phyloP scores from a whole-genome alignment of 208 protist genomes.

The Porcisia deanei region DNA sequence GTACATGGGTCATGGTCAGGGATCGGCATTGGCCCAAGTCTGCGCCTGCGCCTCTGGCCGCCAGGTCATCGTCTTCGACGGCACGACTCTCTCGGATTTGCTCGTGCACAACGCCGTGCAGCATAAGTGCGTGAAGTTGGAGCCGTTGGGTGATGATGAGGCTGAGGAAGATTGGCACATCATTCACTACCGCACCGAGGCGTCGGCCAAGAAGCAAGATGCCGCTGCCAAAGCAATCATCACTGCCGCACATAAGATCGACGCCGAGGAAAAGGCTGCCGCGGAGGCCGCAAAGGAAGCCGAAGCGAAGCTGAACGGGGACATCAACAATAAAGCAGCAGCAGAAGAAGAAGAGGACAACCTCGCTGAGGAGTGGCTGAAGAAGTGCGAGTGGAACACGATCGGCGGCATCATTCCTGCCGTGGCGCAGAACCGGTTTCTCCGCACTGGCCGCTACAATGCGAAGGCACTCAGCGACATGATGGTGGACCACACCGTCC shows the following conservation, averaged over 20 bases:
- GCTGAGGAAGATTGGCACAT: slow-evolving; percentile 31
- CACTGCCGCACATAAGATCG: slow-evolving; percentile 17
- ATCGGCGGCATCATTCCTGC: slow-evolving; percentile 31
- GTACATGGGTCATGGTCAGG: slow-evolving; percentile 53
- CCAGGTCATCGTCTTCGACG: slow-evolving; percentile 48
- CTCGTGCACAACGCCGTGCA: slow-evolving; percentile 39
- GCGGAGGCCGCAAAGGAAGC: background rate
- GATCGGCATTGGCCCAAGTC: slow-evolving; percentile 43
- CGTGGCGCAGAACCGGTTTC: slow-evolving; percentile 25
- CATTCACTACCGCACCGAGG: slow-evolving; percentile 34
- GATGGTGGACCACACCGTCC: slow-evolving; percentile 35
- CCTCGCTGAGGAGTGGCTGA: slow-evolving; percentile 26
- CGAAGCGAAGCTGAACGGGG: slow-evolving; percentile 5
- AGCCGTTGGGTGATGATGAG: slow-evolving; percentile 20
- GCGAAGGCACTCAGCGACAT: slow-evolving; percentile 50
- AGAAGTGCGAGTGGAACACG: slow-evolving; percentile 33
- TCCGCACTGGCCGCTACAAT: slow-evolving; percentile 42
- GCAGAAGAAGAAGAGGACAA: slow-evolving; percentile 33
- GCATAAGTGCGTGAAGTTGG: slow-evolving; percentile 27
- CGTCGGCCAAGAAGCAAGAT: slow-evolving; percentile 17
- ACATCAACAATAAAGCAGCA: slow-evolving; percentile 9
- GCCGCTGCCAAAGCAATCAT: slow-evolving; percentile 1
- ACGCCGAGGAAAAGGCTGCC: slow-evolving; percentile 15
- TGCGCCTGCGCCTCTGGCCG: slow-evolving; percentile 34
- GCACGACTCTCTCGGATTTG: slow-evolving; percentile 36